These are phyloP conservation scores for Dictyostelium purpureum DNA, from an alignment of 78 protist genomes.

Conservation along the genomic window DNA sequence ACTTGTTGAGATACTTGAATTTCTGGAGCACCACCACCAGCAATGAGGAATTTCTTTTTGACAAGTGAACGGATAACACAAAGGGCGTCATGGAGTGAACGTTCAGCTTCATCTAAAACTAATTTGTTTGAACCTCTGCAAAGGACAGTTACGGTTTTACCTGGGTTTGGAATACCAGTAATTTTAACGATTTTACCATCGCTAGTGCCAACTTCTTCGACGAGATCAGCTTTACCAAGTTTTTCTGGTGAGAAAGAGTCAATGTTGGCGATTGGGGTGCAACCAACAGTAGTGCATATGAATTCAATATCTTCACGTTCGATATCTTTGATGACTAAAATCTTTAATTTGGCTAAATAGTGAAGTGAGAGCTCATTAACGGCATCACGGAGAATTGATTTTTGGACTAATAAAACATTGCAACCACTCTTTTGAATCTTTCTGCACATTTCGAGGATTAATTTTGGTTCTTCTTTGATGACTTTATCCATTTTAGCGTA, in stretches of 20 bases:
- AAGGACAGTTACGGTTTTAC: constrained; percentile 94
- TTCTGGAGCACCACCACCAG: constrained; percentile 99
- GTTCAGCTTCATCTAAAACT: constrained; percentile 97
- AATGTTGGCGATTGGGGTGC: constrained; percentile 95
- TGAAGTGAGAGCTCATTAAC: constrained; percentile 94
- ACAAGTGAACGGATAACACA: constrained; percentile 99
- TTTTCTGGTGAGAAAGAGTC: constrained; percentile 95
- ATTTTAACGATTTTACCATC: constrained; percentile 92
- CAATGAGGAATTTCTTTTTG: constrained; percentile 93
- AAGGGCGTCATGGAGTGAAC: constrained; percentile 99
- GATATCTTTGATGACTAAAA: constrained; percentile 97
- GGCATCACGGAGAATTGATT: constrained; percentile 98
- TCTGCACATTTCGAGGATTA: constrained; percentile 96
- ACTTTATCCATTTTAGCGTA: constrained; percentile 97
- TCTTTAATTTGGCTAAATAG: constrained; percentile 97
- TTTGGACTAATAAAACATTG: constrained; percentile 99
- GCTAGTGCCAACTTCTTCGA: constrained; percentile 91
- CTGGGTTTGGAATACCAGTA: constrained; percentile 93
- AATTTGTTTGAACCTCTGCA: constrained; percentile 96
- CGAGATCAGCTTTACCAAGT: constrained; percentile 95
- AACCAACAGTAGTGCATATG: constrained; percentile 96
- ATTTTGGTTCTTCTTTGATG: constrained; percentile 94
- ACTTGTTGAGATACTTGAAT: constrained; percentile 91
- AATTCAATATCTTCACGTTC: constrained; percentile 99
- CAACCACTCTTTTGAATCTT: constrained; percentile 95